Base-by-base conservation (phyloP, 2,329 filamentous ascomycete genomes). In the Calonectria hawksworthii region DNA sequence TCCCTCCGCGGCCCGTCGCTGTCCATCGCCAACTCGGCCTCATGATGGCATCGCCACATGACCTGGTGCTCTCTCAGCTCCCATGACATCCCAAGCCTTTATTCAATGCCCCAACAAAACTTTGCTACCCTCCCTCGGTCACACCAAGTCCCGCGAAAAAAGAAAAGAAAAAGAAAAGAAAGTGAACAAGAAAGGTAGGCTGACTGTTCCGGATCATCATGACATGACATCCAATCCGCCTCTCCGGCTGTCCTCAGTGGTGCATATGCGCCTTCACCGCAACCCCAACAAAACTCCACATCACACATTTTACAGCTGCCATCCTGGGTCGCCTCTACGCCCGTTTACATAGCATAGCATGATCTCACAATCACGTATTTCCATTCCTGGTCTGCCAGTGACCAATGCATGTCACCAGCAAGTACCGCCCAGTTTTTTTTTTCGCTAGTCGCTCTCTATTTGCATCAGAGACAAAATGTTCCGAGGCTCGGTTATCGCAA, bases 181-280 rank as follows among this genome's bases (percentile, higher is more conserved):
- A 32, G 34, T 54, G 34, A 47, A 36, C 54, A 30, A 63, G 34
- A 63, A 47, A 50, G 44, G 52, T 66, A 68, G 59, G 66, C 59
- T 66, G 59, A 59, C 59, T 54, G 38, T 68, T 30, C 64, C 36
- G 54, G 64, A 30, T 68, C 47, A 69, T 69, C 66, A 36, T 52
- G 18, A 28, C 66, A 65, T 67, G 30, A n/a, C 51, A 44, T 50
- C 67, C 72, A 71, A 61, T 63, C 63, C 67, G 30, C 30, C 34
- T 28, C 51, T 38, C 51, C 67, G 59, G 38, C 64, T 41, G 47
- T 71, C 50, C 70, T 74, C 68, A 74, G 77, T 47, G 21, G 73
- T 75, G 70, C 74, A 75, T 74, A 73, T 73, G 71, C 64, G 72
- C 54, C 66, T 66, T 75, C 76, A 80, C 79, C 79, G 79, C 77